phyloP scores from a whole-genome alignment of 345 rosid species.

The Aquilaria sinensis region DNA sequence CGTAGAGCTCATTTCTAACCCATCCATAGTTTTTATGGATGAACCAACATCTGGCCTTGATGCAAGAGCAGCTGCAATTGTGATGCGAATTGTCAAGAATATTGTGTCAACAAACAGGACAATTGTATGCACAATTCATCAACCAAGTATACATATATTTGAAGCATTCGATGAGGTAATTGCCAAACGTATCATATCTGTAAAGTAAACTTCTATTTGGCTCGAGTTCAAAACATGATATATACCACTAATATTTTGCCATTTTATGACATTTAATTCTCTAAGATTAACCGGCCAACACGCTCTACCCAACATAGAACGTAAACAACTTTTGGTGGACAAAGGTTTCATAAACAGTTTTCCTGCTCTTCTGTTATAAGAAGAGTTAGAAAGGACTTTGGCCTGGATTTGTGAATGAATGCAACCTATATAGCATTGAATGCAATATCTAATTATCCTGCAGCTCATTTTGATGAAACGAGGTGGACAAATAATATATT shows the following conservation, averaged over 20 bases:
- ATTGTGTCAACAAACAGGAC: conserved; percentile 38
- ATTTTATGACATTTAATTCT: too few species aligned
- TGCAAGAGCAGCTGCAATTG: conserved; percentile 67
- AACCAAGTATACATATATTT: conserved; percentile 54
- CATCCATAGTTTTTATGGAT: conserved; percentile 57
- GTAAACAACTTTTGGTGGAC: too few species aligned
- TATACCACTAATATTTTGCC: too few species aligned
- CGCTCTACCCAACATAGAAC: too few species aligned
- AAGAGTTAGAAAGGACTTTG: too few species aligned
- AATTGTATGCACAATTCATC: conserved; percentile 55
- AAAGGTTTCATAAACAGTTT: too few species aligned
- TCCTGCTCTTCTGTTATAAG: too few species aligned
- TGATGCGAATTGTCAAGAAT: conserved; percentile 53
- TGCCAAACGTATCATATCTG: too few species aligned
- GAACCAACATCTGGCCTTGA: conserved; percentile 62
- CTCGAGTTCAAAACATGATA: too few species aligned
- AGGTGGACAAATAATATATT: conserved; percentile 48
- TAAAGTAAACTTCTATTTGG: too few species aligned
- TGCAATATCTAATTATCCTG: neutral
- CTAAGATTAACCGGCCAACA: too few species aligned
- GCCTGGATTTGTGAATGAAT: too few species aligned
- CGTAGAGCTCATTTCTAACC: conserved; percentile 56
- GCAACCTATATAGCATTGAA: neutral
- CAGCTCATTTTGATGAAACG: conserved; percentile 61
- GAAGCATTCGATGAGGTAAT: conserved; percentile 56